Evolutionary conservation across 2,329 filamentous ascomycete species (phyloP), one percentile per base, ranked within the genome.

Genomic region (Niveomyces coronatus): DNA sequence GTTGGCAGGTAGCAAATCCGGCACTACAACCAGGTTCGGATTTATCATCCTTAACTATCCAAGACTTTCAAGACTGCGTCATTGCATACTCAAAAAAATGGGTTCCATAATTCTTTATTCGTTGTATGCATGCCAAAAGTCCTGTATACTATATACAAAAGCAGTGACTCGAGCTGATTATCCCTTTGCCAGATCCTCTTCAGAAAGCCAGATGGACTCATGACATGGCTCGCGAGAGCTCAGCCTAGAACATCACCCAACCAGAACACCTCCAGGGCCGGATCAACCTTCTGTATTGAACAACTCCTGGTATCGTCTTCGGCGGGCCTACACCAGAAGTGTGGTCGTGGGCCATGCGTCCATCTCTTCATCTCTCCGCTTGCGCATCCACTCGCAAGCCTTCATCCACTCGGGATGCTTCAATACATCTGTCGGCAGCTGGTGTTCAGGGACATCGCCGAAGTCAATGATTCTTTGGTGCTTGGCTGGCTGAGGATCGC

Each of bases 331-430:
- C n/a, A n/a, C n/a, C n/a, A n/a, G n/a, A n/a, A n/a, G n/a, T n/a
- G n/a, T n/a, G n/a, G n/a, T n/a, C n/a, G n/a, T n/a, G 14, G 31
- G 37, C 11, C 9, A 14, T 11, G 19, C 7, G 4, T 7, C 31
- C 14, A 13, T 26, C 4, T 34, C 31, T 4, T 23, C 18, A 16
- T 30, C 17, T 9, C 31, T 22, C 17, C 10, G 45, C 31, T 61
- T 51, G 13, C 61, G 57, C 41, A 64, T 43, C 46, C 59, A 63
- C 11, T 48, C 52, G 15, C 55, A 59, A 4, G 62, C 65, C 31
- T 56, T 56, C 22, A 65, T 35, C 70, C 70, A 74, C 2, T 52
- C 55, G 2, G 62, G 55, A 37, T 73, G 66, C 3, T 55, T 56
- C 20, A 44, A 52, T 5, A 74, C 64, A 20, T 63, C 58, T 1